Evolutionary conservation across 768 basidiomycete species (phyloP).

Genomic region (Gyrodon lividus): DNA sequence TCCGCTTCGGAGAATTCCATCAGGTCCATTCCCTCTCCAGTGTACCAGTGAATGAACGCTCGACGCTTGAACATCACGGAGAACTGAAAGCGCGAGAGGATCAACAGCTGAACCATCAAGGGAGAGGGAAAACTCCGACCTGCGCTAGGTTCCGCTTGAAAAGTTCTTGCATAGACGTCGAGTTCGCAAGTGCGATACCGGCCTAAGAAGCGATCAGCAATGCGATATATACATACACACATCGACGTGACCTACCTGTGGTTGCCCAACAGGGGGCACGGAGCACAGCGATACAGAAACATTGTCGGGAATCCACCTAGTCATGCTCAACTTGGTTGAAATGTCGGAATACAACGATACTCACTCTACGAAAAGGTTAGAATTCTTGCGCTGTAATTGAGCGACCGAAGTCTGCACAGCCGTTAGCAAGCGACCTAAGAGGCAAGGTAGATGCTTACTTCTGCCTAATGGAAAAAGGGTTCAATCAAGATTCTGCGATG

Average conservation of each 20-base stretch:
- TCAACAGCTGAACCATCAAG: conserved; percentile 1
- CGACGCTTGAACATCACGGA: conserved; percentile 76
- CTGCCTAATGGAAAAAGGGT: conserved; percentile 38
- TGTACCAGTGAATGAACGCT: conserved; percentile 92
- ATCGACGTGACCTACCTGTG: conserved; percentile 44
- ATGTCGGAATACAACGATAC: conserved; percentile 15
- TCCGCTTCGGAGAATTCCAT: conserved; percentile 85
- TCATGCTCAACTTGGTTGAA: conserved; percentile 3
- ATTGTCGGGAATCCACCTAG: conserved; percentile 88
- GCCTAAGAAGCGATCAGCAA: conserved; percentile 40
- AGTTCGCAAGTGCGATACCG: conserved; percentile 71
- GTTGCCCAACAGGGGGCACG: conserved; percentile 80
- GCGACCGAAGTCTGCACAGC: conserved; percentile 58
- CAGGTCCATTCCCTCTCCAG: conserved; percentile 86
- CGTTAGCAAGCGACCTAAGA: conserved; percentile 7
- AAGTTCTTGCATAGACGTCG: conserved; percentile 82
- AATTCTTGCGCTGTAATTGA: conserved; percentile 75
- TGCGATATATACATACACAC: neutral
- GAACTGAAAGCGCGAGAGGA: conserved; percentile 47
- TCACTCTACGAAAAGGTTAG: conserved; percentile 77
- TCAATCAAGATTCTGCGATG: neutral
- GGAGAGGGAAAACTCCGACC: conserved; percentile 34
- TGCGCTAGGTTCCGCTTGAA: conserved; percentile 72
- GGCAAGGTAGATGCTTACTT: conserved; percentile 39
- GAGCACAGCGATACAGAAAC: conserved; percentile 82